phyloP scores from a whole-genome alignment of 306 rosid species.

The Herpetospermum pedunculosum region DNA sequence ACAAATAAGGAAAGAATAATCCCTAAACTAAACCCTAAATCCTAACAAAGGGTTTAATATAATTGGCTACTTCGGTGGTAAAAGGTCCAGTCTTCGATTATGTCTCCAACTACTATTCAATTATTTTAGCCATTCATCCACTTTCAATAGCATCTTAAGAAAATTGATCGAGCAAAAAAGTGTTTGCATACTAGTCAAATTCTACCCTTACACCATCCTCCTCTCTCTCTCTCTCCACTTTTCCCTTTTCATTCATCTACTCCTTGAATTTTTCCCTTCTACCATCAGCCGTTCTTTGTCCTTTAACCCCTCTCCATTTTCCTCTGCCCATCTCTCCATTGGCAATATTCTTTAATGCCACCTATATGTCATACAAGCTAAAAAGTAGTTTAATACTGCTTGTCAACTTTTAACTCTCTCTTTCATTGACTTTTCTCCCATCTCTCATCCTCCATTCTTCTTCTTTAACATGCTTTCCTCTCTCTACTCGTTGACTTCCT shows the following conservation, averaged over 20 bases:
- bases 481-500: too few species aligned
- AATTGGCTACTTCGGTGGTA: neutral
- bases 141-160: neutral
- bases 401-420: neutral
- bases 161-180: neutral
- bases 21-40: too few species aligned
- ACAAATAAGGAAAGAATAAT: too few species aligned
- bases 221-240: neutral
- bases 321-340: neutral
- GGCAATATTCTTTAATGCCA: too few species aligned
- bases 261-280: neutral
- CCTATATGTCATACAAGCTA: neutral
- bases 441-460: neutral
- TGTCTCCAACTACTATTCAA: neutral
- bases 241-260: neutral
- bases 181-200: neutral
- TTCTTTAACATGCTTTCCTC: too few species aligned
- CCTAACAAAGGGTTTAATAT: too few species aligned
- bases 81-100: neutral
- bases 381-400: neutral
- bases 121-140: neutral
- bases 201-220: neutral
- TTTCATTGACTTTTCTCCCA: neutral
- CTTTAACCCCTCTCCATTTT: neutral
- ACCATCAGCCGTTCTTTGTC: neutral